These are phyloP conservation scores for Vaccinium myrtillus DNA, from an alignment of 148 eudicot genomes.

Conservation along the genomic window DNA sequence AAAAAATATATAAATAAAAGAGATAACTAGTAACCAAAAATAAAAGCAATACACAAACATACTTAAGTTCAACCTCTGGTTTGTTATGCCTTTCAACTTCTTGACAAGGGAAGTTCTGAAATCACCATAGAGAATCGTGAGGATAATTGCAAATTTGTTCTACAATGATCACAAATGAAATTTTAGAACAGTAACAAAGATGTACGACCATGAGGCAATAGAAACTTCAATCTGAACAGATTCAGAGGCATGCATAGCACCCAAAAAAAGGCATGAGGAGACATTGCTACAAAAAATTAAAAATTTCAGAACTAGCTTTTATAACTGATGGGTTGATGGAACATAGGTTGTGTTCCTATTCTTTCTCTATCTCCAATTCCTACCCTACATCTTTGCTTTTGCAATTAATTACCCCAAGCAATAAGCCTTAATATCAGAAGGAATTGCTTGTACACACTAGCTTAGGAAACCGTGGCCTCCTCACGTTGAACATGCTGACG, in stretches of 20 bases:
- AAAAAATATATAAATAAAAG: not conserved
- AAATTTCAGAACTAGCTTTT: not conserved
- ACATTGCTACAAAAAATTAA: not conserved
- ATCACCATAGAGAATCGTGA: slow-evolving; percentile 17
- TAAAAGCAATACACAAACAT: slow-evolving; percentile 26
- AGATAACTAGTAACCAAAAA: not conserved
- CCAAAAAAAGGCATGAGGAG: not conserved
- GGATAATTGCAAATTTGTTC: not conserved
- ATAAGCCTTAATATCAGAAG: not conserved
- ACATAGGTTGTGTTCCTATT: not conserved
- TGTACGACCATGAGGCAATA: not conserved
- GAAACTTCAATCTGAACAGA: not conserved
- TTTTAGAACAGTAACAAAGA: not conserved
- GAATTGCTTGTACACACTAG: not conserved
- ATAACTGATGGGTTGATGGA: not conserved
- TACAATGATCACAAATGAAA: not conserved
- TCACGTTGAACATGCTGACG: not conserved
- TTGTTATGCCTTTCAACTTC: slow-evolving; percentile 98
- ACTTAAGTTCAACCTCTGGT: slow-evolving; percentile 97
- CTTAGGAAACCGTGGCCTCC: not conserved
- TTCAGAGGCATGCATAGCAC: not conserved
- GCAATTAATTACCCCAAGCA: not conserved
- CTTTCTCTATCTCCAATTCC: not conserved
- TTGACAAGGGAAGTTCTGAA: slow-evolving; percentile 98
- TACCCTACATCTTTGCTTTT: not conserved